A percentile compares a stretch with the other conserved stretches of the same genome.
These are phyloP conservation scores for Leccinum broughii DNA, from an alignment of 768 basidiomycete genomes.

Conservation along the genomic window DNA sequence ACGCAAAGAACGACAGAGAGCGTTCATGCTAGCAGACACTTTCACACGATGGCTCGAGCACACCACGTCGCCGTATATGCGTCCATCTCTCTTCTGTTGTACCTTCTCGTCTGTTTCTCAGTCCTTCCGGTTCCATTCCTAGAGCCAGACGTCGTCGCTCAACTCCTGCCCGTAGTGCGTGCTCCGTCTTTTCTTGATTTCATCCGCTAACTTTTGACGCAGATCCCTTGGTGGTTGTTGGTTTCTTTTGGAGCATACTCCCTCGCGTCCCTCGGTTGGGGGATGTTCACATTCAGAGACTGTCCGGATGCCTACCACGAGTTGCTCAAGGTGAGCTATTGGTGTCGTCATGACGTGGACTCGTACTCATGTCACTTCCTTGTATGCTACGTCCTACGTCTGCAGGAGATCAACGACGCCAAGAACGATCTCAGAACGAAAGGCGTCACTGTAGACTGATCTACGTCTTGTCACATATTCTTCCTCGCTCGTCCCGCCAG, in stretches of 20 bases:
- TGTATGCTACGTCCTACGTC: background rate
- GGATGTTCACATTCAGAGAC: slow-evolving; percentile 70
- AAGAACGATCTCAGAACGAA: slow-evolving; percentile 57
- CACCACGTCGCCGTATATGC: slow-evolving; percentile 51
- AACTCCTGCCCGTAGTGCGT: slow-evolving; percentile 22
- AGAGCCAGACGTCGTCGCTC: background rate
- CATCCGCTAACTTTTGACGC: background rate
- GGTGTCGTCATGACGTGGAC: background rate
- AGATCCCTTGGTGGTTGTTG: slow-evolving; percentile 85
- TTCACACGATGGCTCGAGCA: slow-evolving; percentile 56
- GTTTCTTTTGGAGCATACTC: slow-evolving; percentile 80
- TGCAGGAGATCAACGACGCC: slow-evolving; percentile 60
- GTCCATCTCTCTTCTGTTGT: slow-evolving; percentile 46
- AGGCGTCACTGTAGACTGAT: slow-evolving; percentile 61
- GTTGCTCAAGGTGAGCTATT: slow-evolving; percentile 48
- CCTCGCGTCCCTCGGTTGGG: slow-evolving; percentile 74
- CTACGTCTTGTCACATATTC: background rate
- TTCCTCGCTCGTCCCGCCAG: background rate
- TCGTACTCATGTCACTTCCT: background rate
- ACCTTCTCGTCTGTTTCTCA: slow-evolving; percentile 44
- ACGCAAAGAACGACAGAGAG: slow-evolving; percentile 14
- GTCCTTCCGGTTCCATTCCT: slow-evolving; percentile 18
- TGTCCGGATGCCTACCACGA: slow-evolving; percentile 79
- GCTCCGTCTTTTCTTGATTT: slow-evolving; percentile 53
- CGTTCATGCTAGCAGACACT: slow-evolving; percentile 16